Base-by-base conservation (phyloP, 23 red algal genomes). In the Pyropia yezoensis region DNA sequence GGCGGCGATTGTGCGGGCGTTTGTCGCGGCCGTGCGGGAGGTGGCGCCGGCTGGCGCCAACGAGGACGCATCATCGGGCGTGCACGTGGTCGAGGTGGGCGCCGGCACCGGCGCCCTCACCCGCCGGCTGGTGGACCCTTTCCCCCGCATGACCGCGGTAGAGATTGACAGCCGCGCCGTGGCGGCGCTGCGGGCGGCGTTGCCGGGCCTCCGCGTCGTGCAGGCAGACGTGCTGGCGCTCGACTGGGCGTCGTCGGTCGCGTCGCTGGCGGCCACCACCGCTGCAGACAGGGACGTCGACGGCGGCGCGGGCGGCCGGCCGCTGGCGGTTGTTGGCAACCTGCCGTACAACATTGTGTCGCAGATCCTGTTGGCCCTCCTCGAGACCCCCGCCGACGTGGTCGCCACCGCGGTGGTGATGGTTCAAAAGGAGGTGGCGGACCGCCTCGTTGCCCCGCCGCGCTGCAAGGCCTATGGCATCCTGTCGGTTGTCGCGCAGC, bases 291-390 rank as follows among this genome's bases (percentile, higher is more conserved):
- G 20, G 9, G 23, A 16, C 6, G 22, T 1, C 33, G 39, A 6
- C 6, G 39, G 39, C 9, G 39, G 39, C 11, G 30, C 5, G 2
- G 26, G 39, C 39, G 4, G 39, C 7, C 39, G 39, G 39, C 59
- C 47, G 2, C 69, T 96, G 27, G 76, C 83, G 21, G 71, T 96
- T 1, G 76, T 96, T 21, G 91, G 91, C 20, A 96, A 96, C 63
- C 80, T 96, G 16, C 91, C 83, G 21, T 96, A 96, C 73, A 84
- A 96, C 45, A 96, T 96, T 27, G 77, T 96, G 51, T 77, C 77
- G 15, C 83, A 88, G 67, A 96, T 96, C 27, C 49, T 96, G 52
- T 85, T 96, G 49, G 62, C 69, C 25, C 73, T 87, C 45, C 39
- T 96, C 8, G 85, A 96, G 54, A 59, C 74, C n/a, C 77, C 77